Conservation (phyloP, 495 filamentous ascomycete genomes). For the Podospora comata region DNA sequence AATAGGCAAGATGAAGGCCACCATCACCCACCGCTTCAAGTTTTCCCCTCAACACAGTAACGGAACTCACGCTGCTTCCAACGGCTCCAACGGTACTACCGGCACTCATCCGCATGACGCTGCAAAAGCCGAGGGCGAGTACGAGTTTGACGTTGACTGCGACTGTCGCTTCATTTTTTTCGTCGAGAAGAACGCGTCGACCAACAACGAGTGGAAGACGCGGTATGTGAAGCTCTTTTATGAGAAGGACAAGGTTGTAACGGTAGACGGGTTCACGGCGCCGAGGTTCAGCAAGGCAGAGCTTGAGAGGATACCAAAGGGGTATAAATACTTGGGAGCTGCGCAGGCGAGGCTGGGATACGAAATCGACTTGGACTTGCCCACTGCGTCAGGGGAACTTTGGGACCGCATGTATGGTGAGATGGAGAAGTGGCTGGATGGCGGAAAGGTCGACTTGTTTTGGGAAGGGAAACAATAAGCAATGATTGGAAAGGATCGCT, state of each 20-base stretch:
- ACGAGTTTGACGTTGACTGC: constrained; percentile 57
- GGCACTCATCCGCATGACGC: neutral
- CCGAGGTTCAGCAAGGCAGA: constrained; percentile 48
- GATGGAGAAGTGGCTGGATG: constrained; percentile 46
- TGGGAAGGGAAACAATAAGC: constrained; percentile 20
- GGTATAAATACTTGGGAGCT: constrained; percentile 55
- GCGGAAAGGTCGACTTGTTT: constrained; percentile 32
- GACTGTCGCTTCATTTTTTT: constrained; percentile 66
- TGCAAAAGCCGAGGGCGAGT: constrained; percentile 18
- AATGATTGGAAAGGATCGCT: neutral
- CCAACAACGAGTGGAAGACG: constrained; percentile 51
- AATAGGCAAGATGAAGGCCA: constrained; percentile 69
- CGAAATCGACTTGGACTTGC: constrained; percentile 39
- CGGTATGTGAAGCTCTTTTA: constrained; percentile 63
- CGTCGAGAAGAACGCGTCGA: constrained; percentile 43
- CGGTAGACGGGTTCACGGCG: constrained; percentile 50
- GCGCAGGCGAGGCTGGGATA: constrained; percentile 47
- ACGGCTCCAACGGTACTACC: constrained; percentile 11
- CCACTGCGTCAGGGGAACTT: constrained; percentile 35
- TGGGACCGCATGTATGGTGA: constrained; percentile 44
- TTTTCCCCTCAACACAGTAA: constrained; percentile 25
- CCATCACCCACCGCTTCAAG: constrained; percentile 63
- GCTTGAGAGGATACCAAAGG: constrained; percentile 50
- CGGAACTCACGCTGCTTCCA: neutral
- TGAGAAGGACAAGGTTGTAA: constrained; percentile 65